Conservation (phyloP, 2,329 filamentous ascomycete species). For the Fusarium praegraminearum region DNA sequence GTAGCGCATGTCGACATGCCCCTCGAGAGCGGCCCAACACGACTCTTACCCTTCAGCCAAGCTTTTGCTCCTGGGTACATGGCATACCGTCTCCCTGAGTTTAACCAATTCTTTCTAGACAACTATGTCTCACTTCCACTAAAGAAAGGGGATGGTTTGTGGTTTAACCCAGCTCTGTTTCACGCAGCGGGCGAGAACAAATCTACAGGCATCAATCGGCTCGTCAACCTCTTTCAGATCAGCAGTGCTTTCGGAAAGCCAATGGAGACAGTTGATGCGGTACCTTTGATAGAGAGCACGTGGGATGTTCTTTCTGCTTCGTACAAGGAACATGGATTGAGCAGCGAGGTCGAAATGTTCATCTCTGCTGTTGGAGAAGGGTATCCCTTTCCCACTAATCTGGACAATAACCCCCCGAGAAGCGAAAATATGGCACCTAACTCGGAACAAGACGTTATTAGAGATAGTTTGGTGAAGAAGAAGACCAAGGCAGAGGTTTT, state of each 20-base stretch:
- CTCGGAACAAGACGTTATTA: conserved; percentile 67
- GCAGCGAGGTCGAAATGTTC: conserved; percentile 58
- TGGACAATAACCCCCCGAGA: conserved; percentile 67
- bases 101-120: conserved; percentile 65
- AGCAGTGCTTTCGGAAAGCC: conserved; percentile 72
- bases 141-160: conserved; percentile 68
- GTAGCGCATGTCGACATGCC: conserved; percentile 73
- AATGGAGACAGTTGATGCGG: conserved; percentile 70
- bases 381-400: conserved; percentile 72
- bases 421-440: conserved; percentile 70
- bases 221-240: conserved; percentile 72
- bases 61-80: conserved; percentile 68
- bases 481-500: conserved; percentile 58
- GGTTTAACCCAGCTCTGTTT: conserved; percentile 73
- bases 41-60: conserved; percentile 72
- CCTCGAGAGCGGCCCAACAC: conserved; percentile 67
- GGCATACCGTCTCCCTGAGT: conserved; percentile 65
- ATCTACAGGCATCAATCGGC: conserved; percentile 60
- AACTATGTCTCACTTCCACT: conserved; percentile 66
- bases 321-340: conserved; percentile 54
- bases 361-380: conserved; percentile 66
- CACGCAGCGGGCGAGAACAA: conserved; percentile 72
- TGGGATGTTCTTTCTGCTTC: conserved; percentile 56
- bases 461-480: conserved; percentile 56
- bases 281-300: conserved; percentile 59